Base-by-base conservation (phyloP, 768 basidiomycete species). In the Glaciozyma antarctica region DNA sequence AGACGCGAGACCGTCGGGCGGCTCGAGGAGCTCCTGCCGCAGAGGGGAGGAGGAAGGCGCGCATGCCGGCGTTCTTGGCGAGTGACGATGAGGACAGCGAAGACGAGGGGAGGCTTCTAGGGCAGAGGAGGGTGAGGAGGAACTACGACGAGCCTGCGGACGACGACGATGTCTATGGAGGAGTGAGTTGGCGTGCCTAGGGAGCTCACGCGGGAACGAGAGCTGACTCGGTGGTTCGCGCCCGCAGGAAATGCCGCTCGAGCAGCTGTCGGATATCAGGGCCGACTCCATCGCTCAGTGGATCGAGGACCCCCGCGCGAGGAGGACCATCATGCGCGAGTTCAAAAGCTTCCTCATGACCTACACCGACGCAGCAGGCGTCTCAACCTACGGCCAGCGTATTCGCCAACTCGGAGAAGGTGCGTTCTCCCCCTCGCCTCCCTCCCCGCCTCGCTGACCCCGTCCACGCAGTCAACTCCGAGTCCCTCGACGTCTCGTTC, bases 241-340 rank as follows among this genome's bases (percentile, higher is more conserved):
- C 6, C 32, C 4, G 32, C 74, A 95, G 90, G 92, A 97, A 77
- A 82, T 99, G 61, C 92, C 95, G 0, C 77, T 95, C 51, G 94
- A 98, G 75, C 90, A 99, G 79, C 81, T 99, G 15, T 89, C 90
- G 66, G 95, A 99, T 75, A 92, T 99, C 80, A 97, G 98, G 75
- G 90, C 93, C 47, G 90, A 93, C 74, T 92, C 90, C 17, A 91
- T 99, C 63, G 87, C 88, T 28, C 95, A 98, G 77, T 99, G 95
- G 95, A 93, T 98, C 72, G 87, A 90, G 22, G 86, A 87, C 63
- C 90, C 93, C 64, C 85, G 88, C 49, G 94, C 98, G 70, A 84
- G 88, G 71, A 82, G 88, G 61, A 87, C 93, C 0, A 91, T 99
- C 68, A 83, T 88, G 71, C 84, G 86, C 68, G 90, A 97, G 77